Base-by-base conservation (phyloP, 768 basidiomycete species). In the Suillus plorans region DNA sequence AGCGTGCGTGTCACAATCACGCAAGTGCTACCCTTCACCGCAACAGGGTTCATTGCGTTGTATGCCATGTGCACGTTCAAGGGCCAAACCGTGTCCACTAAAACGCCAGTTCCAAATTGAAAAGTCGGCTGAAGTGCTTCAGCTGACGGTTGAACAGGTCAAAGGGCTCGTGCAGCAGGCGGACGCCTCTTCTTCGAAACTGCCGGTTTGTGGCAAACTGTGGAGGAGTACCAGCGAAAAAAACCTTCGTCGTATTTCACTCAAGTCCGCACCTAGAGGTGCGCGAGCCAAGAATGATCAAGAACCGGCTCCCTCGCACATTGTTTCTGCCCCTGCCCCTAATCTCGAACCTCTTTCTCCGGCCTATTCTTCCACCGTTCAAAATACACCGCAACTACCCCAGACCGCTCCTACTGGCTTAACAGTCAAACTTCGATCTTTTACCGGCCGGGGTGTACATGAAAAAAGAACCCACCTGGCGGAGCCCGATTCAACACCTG, bases 51-150 rank as follows among this genome's bases (percentile, higher is more conserved):
- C 49, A 22, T 20, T 64, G 45, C 64, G 64, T 22, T 64, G 64
- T 28, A 42, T 36, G 37, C 45, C 64, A 39, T 64, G 64, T 34
- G 64, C 64, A 36, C 64, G 49, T 41, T 34, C 61, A 12, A 62
- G 61, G 36, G 45, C 47, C 12, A 61, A 44, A 34, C 58, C 64
- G 10, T 64, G 64, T 42, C 49, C 64, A 22, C 60, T 60, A 14
- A 45, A 42, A 37, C 42, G 60, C 25, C 49, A 49, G 22, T 64
- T 64, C 34, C 64, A 64, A 52, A 34, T 62, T 52, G 45, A 64
- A 41, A 61, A 61, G 31, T 25, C 61, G 14, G 61, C 45, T 52
- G 36, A 20, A 28, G 59, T 50, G 22, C 64, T 64, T 52, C 44
- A 53, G 22, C 45, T 64, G 36, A 50, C 28, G 6, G n/a, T 37